These are phyloP conservation scores for Candida labiduridarum DNA, from an alignment of 1,139 yeast species.

Conservation along the genomic window DNA sequence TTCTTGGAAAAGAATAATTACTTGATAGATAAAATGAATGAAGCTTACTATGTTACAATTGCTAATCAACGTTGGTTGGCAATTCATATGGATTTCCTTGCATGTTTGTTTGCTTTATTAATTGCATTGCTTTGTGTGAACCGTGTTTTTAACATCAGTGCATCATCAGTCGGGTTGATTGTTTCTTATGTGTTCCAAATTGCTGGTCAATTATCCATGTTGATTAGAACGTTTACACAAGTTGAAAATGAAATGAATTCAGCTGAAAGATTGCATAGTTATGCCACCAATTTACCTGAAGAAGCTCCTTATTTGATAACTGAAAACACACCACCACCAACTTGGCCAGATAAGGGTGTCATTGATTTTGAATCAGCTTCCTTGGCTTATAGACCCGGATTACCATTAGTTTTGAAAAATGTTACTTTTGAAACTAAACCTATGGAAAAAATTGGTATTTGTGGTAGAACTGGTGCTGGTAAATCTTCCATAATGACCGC, in stretches of 20 bases:
- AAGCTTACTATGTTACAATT: constrained; percentile 67
- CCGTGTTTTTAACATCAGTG: constrained; percentile 60
- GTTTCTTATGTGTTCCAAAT: constrained; percentile 61
- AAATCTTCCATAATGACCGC: constrained; percentile 71
- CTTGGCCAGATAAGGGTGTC: constrained; percentile 50
- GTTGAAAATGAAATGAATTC: constrained; percentile 85
- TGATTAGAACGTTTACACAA: constrained; percentile 62
- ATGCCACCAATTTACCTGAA: constrained; percentile 53
- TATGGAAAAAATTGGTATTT: constrained; percentile 69
- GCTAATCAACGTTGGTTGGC: constrained; percentile 84
- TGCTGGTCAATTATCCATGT: constrained; percentile 51
- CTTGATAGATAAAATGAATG: constrained; percentile 67
- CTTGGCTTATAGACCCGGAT: constrained; percentile 72
- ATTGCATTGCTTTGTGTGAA: constrained; percentile 65
- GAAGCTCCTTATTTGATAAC: constrained; percentile 49
- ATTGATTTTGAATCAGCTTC: constrained; percentile 60
- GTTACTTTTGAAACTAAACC: constrained; percentile 49
- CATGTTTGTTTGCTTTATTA: constrained; percentile 49
- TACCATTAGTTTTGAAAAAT: constrained; percentile 72
- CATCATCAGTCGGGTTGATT: constrained; percentile 74
- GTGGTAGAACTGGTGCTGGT: constrained; percentile 85
- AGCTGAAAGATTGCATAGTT: constrained; percentile 75
- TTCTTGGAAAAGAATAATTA: constrained; percentile 54
- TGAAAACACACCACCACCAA: constrained; percentile 56
- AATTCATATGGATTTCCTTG: constrained; percentile 62